Percentiles rank a stretch among this genome's conserved stretches.
Evolutionary conservation across 2,329 filamentous ascomycete genomes (phyloP).

Genomic region (Fusarium piperis): DNA sequence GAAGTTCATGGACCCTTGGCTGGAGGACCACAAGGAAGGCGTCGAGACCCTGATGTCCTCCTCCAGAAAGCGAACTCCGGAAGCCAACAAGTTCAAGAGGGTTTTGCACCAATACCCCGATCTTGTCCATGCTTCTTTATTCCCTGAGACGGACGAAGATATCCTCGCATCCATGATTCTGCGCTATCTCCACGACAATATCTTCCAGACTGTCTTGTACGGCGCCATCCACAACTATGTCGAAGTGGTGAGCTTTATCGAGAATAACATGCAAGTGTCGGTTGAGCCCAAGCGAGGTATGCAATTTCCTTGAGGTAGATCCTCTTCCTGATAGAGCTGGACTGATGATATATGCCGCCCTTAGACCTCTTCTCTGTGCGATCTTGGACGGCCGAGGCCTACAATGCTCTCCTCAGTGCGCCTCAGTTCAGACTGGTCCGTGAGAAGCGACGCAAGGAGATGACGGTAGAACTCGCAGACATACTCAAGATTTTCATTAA

Average conservation of each 20-base stretch:
- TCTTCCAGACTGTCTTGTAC: conserved; percentile 49
- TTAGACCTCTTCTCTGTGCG: conserved; percentile 50
- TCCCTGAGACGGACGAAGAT: conserved; percentile 52
- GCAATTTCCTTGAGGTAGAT: not conserved
- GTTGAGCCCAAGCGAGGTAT: conserved; percentile 52
- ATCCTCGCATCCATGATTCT: conserved; percentile 48
- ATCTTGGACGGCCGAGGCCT: conserved; percentile 51
- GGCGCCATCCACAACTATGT: conserved; percentile 36
- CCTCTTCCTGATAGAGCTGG: not conserved
- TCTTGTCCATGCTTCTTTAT: conserved; percentile 44
- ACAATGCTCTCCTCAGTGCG: conserved; percentile 48
- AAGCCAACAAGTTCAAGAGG: conserved; percentile 41
- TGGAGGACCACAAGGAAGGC: conserved; percentile 42
- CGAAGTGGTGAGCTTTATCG: conserved; percentile 46
- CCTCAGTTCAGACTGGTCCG: conserved; percentile 43
- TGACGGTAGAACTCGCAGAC: conserved; percentile 43
- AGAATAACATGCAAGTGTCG: conserved; percentile 47
- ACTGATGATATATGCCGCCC: not conserved
- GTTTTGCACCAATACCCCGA: conserved; percentile 45
- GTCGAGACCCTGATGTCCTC: conserved; percentile 34
- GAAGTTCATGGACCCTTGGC: conserved; percentile 45
- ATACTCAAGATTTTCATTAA: conserved; percentile 43
- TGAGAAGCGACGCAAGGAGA: conserved; percentile 32
- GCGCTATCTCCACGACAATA: conserved; percentile 48
- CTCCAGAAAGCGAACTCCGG: conserved; percentile 36